phyloP scores from a whole-genome alignment of 257 asterid genomes.

The Salvia miltiorrhiza region DNA sequence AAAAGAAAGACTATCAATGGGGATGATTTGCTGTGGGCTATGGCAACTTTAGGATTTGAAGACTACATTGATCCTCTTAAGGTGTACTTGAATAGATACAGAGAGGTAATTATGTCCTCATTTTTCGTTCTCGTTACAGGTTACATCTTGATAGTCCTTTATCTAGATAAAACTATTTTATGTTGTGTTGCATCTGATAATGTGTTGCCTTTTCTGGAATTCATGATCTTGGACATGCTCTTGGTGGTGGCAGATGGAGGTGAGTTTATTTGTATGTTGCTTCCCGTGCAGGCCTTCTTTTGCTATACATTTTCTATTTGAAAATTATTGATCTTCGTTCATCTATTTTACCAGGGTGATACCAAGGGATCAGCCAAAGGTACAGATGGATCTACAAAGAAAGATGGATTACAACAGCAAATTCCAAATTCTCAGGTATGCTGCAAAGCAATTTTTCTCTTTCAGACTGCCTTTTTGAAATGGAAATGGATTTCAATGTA shows the following conservation, averaged over 20 bases:
- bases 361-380: conserved; percentile 71
- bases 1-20: conserved; percentile 88
- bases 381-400: conserved; percentile 68
- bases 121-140: not conserved
- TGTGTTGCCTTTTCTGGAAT: not conserved
- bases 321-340: not conserved
- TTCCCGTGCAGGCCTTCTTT: not conserved
- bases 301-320: not conserved
- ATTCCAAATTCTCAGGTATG: conserved; percentile 50
- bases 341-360: conserved; percentile 62
- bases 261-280: conserved; percentile 27
- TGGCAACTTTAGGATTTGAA: conserved; percentile 92
- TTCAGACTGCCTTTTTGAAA: not conserved
- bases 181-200: conserved; percentile 26
- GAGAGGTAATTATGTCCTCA: conserved; percentile 56
- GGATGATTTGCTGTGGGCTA: conserved; percentile 88
- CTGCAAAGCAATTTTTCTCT: not conserved
- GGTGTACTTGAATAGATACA: conserved; percentile 68
- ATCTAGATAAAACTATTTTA: not conserved
- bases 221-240: conserved; percentile 24
- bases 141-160: not conserved
- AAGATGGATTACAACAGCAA: conserved; percentile 57
- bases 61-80: conserved; percentile 88
- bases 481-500: not conserved
- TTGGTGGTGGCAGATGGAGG: conserved; percentile 75